Percentiles rank a stretch among this genome's conserved stretches.
phyloP scores from a whole-genome alignment of 352 stramenopile genomes.

The Pythium apleroticum region DNA sequence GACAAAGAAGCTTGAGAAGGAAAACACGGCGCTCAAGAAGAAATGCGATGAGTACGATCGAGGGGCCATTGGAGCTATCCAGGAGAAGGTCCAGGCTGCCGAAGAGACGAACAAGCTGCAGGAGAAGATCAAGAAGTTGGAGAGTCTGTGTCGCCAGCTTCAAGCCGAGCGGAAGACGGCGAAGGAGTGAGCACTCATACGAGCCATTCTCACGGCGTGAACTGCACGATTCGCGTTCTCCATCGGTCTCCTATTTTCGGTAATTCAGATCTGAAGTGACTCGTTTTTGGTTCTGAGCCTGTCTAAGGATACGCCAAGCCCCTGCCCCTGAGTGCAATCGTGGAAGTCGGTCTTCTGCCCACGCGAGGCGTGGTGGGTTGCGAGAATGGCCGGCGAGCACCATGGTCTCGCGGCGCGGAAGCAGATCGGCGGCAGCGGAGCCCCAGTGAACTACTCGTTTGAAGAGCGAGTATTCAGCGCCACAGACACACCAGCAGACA shows the following conservation, averaged over 20 bases:
- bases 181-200: slow-evolving; percentile 9
- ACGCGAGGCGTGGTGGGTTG: not conserved
- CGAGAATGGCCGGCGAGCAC: slow-evolving; percentile 15
- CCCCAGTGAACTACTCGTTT: slow-evolving; percentile 69
- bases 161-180: slow-evolving; percentile 76
- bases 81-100: slow-evolving; percentile 60
- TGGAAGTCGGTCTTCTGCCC: not conserved
- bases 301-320: slow-evolving; percentile 9
- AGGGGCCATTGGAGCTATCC: slow-evolving; percentile 69
- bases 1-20: slow-evolving; percentile 87
- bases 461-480: slow-evolving; percentile 72
- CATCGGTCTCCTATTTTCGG: slow-evolving; percentile 19
- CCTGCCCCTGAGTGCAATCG: not conserved
- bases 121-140: slow-evolving; percentile 84
- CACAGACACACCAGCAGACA: slow-evolving; percentile 55
- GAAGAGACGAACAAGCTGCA: slow-evolving; percentile 72
- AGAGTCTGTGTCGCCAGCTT: slow-evolving; percentile 77
- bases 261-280: slow-evolving; percentile 15
- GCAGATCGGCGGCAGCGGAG: slow-evolving; percentile 57
- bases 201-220: not conserved
- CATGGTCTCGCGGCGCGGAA: slow-evolving; percentile 40
- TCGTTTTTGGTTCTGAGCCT: slow-evolving; percentile 11
- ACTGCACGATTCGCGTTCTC: not conserved
- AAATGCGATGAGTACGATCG: slow-evolving; percentile 83
- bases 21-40: slow-evolving; percentile 75